A percentile compares a stretch with the other conserved stretches of the same genome.
phyloP scores from a whole-genome alignment of 805 yeast species.

The Yamadazyma scolyti region DNA sequence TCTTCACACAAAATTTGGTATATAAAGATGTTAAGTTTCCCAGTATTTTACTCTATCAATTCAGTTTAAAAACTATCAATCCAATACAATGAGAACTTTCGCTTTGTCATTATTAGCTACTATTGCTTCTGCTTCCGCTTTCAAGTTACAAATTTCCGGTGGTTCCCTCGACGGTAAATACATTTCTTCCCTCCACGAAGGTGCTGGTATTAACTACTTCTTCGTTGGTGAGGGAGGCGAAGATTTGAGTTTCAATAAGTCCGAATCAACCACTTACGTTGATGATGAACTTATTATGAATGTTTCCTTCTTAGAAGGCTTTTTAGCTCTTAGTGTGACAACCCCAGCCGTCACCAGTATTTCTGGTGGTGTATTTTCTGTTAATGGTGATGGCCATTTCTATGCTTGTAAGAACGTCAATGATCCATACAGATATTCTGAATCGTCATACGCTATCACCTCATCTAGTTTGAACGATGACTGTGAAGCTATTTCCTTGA shows the following conservation, averaged over 20 bases:
- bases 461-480: slow-evolving; percentile 1
- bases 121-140: slow-evolving; percentile 3
- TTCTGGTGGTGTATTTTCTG: slow-evolving; percentile 14
- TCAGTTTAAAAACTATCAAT: too few relatives aligned
- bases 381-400: slow-evolving; percentile 16
- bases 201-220: slow-evolving; percentile 43
- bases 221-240: slow-evolving; percentile 23
- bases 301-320: not conserved
- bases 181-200: slow-evolving; percentile 34
- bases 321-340: slow-evolving; percentile 6
- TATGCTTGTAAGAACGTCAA: slow-evolving; percentile 23
- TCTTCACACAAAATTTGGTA: too few relatives aligned
- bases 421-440: slow-evolving; percentile 27
- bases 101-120: slow-evolving; percentile 4
- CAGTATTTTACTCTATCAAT: too few relatives aligned
- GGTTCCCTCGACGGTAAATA: slow-evolving; percentile 22
- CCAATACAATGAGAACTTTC: slow-evolving; percentile 6
- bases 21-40: too few relatives aligned
- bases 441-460: slow-evolving; percentile 13
- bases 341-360: slow-evolving; percentile 3
- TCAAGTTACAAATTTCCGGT: too few relatives aligned
- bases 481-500: slow-evolving; percentile 8
- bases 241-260: slow-evolving; percentile 17
- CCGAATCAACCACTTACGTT: slow-evolving; percentile 2
- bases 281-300: slow-evolving; percentile 1